phyloP scores from a whole-genome alignment of 148 eudicot genomes.

The Gaultheria prostrata region DNA sequence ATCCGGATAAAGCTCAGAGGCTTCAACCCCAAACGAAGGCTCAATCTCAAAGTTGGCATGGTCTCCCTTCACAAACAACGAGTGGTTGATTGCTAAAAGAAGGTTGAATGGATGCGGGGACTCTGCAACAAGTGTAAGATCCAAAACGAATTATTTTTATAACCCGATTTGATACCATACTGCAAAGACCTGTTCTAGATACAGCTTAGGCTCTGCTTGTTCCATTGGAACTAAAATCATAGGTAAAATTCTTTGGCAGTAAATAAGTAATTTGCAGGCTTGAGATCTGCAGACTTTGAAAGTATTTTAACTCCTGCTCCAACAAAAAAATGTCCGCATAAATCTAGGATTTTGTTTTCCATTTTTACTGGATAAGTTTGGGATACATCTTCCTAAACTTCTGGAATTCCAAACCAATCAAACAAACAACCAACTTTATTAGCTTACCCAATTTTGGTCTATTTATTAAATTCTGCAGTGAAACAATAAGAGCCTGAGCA shows the following conservation, averaged over 20 bases:
- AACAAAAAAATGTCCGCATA: not conserved
- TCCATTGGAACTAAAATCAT: not conserved
- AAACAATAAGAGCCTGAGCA: not conserved
- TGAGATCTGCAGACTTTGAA: not conserved
- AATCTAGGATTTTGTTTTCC: not conserved
- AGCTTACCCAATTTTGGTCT: not conserved
- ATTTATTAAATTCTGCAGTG: not conserved
- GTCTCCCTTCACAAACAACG: constrained; percentile 58
- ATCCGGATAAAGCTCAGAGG: constrained; percentile 74
- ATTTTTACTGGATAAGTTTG: not conserved
- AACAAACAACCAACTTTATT: not conserved
- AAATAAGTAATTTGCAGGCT: not conserved
- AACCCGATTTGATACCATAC: not conserved
- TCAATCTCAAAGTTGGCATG: constrained; percentile 54
- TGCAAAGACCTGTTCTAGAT: not conserved
- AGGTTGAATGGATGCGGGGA: not conserved
- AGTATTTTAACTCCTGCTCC: not conserved
- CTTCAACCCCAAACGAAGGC: constrained; percentile 62
- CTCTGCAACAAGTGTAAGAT: not conserved
- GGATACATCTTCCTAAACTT: not conserved
- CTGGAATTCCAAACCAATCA: not conserved
- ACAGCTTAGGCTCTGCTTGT: not conserved
- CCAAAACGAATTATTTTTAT: not conserved
- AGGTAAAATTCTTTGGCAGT: not conserved
- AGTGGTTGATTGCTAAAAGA: constrained; percentile 42